phyloP scores from a whole-genome alignment of 106 monocot genomes.

The Alisma plantagoaquatica region DNA sequence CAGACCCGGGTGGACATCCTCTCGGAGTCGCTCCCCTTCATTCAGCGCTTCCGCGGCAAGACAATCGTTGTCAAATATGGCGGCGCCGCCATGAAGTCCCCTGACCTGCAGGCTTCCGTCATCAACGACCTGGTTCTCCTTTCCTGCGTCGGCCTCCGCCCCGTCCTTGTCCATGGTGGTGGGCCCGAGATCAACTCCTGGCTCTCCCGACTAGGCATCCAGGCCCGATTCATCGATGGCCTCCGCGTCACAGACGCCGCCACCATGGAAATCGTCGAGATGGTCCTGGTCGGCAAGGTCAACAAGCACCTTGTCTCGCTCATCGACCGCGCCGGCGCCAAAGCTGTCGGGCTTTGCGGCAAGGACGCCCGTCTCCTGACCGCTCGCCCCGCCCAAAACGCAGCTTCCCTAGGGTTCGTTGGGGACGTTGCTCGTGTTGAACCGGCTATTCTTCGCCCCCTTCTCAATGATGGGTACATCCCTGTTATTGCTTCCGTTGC shows the following conservation, averaged over 20 bases:
- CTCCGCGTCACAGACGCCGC: conserved; percentile 86
- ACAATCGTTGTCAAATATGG: conserved; percentile 96
- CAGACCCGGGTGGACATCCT: conserved; percentile 75
- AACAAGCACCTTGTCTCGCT: conserved; percentile 85
- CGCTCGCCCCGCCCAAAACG: conserved; percentile 52
- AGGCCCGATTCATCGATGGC: conserved; percentile 69
- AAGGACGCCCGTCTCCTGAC: conserved; percentile 76
- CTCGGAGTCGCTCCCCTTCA: conserved; percentile 87
- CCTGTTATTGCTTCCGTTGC: conserved; percentile 95
- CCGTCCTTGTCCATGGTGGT: conserved; percentile 85
- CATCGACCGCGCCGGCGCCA: conserved; percentile 66
- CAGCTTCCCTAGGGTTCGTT: conserved; percentile 71
- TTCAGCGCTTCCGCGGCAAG: conserved; percentile 83
- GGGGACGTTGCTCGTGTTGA: conserved; percentile 74
- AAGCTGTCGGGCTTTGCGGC: conserved; percentile 81
- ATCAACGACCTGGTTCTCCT: conserved; percentile 84
- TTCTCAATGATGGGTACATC: conserved; percentile 48
- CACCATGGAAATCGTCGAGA: conserved; percentile 97
- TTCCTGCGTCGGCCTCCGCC: conserved; percentile 80
- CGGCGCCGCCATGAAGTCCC: conserved; percentile 86
- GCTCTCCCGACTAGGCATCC: conserved; percentile 53
- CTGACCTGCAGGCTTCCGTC: conserved; percentile 46
- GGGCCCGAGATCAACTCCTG: conserved; percentile 87
- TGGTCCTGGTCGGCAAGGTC: conserved; percentile 92
- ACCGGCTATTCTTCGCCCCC: conserved; percentile 49